Evolutionary conservation across 2,329 filamentous ascomycete species (phyloP).

Genomic region (Pseudogymnoascus sp.): DNA sequence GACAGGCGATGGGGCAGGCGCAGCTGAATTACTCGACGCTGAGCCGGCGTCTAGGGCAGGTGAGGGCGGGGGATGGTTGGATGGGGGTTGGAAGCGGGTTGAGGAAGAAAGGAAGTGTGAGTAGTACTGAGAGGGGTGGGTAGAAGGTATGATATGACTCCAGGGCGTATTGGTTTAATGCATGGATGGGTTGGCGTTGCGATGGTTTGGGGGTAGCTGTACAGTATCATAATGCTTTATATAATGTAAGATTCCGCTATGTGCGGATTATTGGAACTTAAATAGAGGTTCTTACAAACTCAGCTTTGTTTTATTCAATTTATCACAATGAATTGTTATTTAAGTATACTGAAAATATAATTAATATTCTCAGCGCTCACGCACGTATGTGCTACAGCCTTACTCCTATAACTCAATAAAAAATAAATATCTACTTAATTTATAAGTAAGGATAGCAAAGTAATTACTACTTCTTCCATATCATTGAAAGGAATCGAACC

Average conservation of each 20-base stretch:
- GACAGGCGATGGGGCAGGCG: conserved; percentile 14
- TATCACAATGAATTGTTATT: neutral
- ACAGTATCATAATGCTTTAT: neutral
- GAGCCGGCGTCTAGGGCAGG: conserved; percentile 24
- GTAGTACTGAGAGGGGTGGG: neutral
- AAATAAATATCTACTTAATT: neutral
- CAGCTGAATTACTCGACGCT: conserved; percentile 24
- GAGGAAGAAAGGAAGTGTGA: conserved; percentile 22
- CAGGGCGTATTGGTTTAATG: neutral
- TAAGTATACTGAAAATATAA: neutral
- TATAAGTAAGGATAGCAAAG: neutral
- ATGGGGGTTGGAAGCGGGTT: conserved; percentile 24
- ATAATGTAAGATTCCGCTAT: neutral
- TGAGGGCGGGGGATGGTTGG: conserved; percentile 25
- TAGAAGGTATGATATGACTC: neutral
- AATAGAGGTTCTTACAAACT: neutral
- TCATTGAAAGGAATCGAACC: neutral
- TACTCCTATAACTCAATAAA: neutral
- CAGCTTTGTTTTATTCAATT: neutral
- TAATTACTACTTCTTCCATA: neutral
- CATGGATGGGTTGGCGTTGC: neutral
- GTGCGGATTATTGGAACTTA: neutral
- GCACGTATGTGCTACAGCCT: neutral
- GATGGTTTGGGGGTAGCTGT: neutral
- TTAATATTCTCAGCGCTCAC: neutral